Percentiles rank a stretch among this genome's conserved stretches.
Evolutionary conservation across 345 rosid species (phyloP).

Genomic region (Eucalyptus erythrocorys): DNA sequence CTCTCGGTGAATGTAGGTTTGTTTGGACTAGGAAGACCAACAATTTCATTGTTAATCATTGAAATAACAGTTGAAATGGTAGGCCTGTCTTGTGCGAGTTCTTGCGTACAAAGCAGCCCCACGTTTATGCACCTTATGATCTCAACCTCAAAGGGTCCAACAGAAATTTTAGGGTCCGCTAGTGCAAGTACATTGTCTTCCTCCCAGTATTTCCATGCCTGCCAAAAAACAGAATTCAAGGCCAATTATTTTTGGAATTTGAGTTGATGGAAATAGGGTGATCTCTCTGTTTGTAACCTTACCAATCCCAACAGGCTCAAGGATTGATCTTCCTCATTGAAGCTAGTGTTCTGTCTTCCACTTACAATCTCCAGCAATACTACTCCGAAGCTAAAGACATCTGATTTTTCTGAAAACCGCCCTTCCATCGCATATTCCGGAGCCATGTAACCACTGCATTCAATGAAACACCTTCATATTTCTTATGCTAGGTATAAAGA

Average conservation of each 20-base stretch:
- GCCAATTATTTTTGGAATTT: not conserved
- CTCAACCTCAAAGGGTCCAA: not conserved
- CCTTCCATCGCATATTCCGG: conserved; percentile 39
- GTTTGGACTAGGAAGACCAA: not conserved
- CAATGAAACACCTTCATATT: not conserved
- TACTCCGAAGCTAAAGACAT: conserved; percentile 35
- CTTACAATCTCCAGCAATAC: conserved; percentile 26
- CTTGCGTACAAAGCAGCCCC: conserved; percentile 12
- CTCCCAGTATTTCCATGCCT: not conserved
- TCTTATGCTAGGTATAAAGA: no score
- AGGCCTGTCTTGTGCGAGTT: conserved; percentile 14
- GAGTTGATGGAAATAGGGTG: not conserved
- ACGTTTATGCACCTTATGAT: conserved; percentile 1
- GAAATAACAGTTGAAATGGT: conserved; percentile 3
- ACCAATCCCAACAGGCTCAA: conserved; percentile 18
- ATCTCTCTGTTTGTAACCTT: not conserved
- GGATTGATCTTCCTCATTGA: conserved; percentile 4
- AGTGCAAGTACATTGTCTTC: not conserved
- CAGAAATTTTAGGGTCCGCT: not conserved
- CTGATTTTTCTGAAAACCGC: conserved; percentile 23
- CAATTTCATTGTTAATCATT: conserved; percentile 11
- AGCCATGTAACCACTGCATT: conserved; percentile 34
- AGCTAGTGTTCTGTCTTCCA: conserved; percentile 24
- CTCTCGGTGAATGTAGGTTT: not conserved
- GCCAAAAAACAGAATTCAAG: not conserved